These are phyloP conservation scores for Camelina laxa DNA, from an alignment of 345 rosid genomes.

Conservation along the genomic window DNA sequence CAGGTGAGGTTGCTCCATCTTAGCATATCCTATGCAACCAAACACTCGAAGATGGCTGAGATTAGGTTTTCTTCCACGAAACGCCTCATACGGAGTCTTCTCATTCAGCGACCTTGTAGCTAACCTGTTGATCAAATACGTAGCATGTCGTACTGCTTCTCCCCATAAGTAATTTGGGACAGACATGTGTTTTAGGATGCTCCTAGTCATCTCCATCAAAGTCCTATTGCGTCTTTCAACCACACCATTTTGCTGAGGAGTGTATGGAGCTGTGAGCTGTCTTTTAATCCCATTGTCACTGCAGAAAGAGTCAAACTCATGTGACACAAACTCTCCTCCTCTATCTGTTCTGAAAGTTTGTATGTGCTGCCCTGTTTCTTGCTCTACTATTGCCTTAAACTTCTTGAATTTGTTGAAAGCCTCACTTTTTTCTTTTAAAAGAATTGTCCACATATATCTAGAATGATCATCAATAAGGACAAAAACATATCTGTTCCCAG, in stretches of 20 bases:
- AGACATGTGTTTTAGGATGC: not conserved
- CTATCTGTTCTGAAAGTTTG: not conserved
- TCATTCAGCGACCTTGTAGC: not conserved
- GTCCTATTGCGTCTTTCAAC: not conserved
- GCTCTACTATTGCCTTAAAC: not conserved
- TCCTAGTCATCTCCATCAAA: not conserved
- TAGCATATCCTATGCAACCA: not conserved
- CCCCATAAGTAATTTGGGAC: not conserved
- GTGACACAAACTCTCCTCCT: not conserved
- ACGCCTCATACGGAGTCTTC: not conserved
- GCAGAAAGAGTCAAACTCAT: not conserved
- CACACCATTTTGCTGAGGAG: not conserved
- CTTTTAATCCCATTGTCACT: fast-evolving
- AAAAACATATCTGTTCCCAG: not conserved
- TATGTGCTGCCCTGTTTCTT: not conserved
- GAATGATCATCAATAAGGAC: not conserved
- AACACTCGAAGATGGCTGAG: not conserved
- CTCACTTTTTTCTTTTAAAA: not conserved
- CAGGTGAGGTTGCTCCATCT: fast-evolving
- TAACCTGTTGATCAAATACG: not conserved
- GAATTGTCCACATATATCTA: not conserved
- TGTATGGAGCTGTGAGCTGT: not conserved
- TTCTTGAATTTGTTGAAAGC: not conserved
- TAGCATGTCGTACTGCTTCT: not conserved
- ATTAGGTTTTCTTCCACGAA: not conserved